phyloP scores from a whole-genome alignment of 768 basidiomycete genomes.

The Goffeauzyma gilvescens region DNA sequence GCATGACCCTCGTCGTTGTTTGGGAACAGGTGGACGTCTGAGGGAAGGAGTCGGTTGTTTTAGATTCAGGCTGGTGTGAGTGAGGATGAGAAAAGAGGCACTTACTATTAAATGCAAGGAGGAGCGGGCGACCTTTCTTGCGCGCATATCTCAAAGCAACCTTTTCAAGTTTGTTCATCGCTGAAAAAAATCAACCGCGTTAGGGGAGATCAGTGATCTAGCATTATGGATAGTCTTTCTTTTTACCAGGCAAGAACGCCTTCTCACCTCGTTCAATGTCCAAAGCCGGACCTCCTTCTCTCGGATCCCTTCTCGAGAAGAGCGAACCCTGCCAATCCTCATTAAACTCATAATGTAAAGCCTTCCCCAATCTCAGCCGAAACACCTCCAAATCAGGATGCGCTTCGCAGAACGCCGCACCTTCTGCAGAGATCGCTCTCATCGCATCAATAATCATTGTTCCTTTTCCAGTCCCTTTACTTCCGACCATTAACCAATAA shows the following conservation, averaged over 20 bases:
- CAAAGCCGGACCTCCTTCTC: constrained; percentile 63
- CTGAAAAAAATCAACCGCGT: no score
- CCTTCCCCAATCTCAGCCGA: constrained; percentile 58
- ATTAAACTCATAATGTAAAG: constrained; percentile 59
- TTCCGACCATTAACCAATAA: constrained; percentile 58
- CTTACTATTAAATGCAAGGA: constrained; percentile 61
- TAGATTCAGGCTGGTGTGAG: constrained; percentile 24
- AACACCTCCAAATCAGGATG: constrained; percentile 78
- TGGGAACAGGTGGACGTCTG: constrained; percentile 32
- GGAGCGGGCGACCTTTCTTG: constrained; percentile 46
- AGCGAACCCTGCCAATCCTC: constrained; percentile 44
- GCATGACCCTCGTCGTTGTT: constrained; percentile 59
- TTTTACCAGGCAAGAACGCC: background rate
- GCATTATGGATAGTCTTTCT: no score
- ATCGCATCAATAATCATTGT: constrained; percentile 70
- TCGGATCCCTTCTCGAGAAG: constrained; percentile 63
- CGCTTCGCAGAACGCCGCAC: constrained; percentile 36
- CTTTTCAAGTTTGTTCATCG: constrained; percentile 59
- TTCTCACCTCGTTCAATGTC: constrained; percentile 61
- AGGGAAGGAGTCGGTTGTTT: background rate
- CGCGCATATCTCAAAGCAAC: constrained; percentile 51
- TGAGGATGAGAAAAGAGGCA: constrained; percentile 43
- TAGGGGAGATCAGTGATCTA: no score
- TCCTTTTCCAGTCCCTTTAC: constrained; percentile 70
- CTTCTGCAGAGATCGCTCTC: constrained; percentile 49